phyloP scores from a whole-genome alignment of 768 basidiomycete species.

The Grammothele lineata region DNA sequence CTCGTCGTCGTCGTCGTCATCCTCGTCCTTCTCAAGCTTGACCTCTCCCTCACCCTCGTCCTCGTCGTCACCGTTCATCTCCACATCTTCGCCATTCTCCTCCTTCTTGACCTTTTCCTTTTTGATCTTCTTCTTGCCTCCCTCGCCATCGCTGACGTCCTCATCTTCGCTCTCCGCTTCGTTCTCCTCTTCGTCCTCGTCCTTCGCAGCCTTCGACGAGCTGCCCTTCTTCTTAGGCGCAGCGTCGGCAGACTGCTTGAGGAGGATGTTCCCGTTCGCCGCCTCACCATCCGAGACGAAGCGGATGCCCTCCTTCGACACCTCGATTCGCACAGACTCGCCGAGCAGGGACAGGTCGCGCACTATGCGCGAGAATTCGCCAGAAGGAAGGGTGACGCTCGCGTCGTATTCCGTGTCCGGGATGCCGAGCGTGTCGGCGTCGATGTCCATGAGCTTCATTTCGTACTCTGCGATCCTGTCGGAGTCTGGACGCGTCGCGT shows the following conservation, averaged over 20 bases:
- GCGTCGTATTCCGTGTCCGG: constrained; percentile 98
- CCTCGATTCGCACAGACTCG: constrained; percentile 93
- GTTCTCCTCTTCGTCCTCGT: constrained; percentile 42
- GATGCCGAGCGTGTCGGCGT: constrained; percentile 89
- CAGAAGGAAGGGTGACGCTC: constrained; percentile 78
- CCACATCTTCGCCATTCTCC: constrained; percentile 38
- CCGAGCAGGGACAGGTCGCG: constrained; percentile 87
- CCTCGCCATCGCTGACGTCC: constrained; percentile 39
- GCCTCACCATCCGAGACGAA: constrained; percentile 93
- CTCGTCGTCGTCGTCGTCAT: constrained; percentile 33
- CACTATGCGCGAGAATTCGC: constrained; percentile 90
- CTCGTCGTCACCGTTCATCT: constrained; percentile 28
- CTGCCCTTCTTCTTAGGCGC: constrained; percentile 13
- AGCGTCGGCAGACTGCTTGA: constrained; percentile 70
- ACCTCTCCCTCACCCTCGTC: constrained; percentile 43
- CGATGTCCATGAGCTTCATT: constrained; percentile 99
- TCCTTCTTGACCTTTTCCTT: constrained; percentile 52
- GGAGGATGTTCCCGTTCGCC: constrained; percentile 81
- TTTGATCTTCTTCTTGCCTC: constrained; percentile 30
- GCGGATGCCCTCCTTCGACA: constrained; percentile 91
- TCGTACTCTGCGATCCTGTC: constrained; percentile 97
- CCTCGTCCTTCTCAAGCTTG: constrained; percentile 25
- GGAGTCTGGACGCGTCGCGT: constrained; percentile 48
- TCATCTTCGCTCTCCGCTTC: constrained; percentile 42
- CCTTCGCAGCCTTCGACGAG: constrained; percentile 30